Conservation (phyloP, 2,329 filamentous ascomycete genomes). For the Geoglossum cookeanum region DNA sequence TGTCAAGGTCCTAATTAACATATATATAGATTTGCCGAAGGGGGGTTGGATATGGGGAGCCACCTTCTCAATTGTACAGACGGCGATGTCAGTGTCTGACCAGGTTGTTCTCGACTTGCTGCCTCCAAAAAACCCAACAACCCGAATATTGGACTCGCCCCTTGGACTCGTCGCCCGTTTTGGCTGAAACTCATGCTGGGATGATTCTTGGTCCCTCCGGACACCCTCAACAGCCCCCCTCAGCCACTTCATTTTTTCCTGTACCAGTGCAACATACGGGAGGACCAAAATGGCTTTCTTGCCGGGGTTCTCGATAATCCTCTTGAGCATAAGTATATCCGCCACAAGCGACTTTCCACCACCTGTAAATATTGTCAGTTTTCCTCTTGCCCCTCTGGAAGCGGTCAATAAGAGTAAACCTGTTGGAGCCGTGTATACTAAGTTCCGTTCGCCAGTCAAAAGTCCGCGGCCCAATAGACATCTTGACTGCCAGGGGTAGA, state of each 20-base stretch:
- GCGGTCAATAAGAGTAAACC: not conserved
- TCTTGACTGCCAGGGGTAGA: slow-evolving; percentile 64
- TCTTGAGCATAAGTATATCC: slow-evolving; percentile 52
- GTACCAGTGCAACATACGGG: slow-evolving; percentile 61
- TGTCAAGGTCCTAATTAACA: slow-evolving; percentile 16
- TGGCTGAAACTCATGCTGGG: slow-evolving; percentile 16
- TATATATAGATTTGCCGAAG: not conserved
- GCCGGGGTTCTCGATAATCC: slow-evolving; percentile 40
- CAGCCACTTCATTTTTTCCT: slow-evolving; percentile 62
- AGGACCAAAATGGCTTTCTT: slow-evolving; percentile 54
- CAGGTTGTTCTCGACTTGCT: slow-evolving; percentile 47
- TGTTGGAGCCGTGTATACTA: slow-evolving; percentile 65
- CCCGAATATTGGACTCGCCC: slow-evolving; percentile 37
- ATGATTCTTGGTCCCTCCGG: slow-evolving; percentile 19
- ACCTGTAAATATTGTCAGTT: not conserved
- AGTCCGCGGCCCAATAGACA: slow-evolving; percentile 51
- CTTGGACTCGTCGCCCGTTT: not conserved
- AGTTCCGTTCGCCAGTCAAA: slow-evolving; percentile 43
- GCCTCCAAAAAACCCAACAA: slow-evolving; percentile 58
- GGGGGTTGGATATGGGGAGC: not conserved
- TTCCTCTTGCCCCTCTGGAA: not conserved
- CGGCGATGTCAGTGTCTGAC: slow-evolving; percentile 57
- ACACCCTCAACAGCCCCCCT: slow-evolving; percentile 45
- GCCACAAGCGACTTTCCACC: slow-evolving; percentile 7
- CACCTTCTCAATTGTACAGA: slow-evolving; percentile 65